These are phyloP conservation scores for Pseudocercospora eumusae DNA, from an alignment of 2,329 filamentous ascomycete genomes.

Conservation along the genomic window DNA sequence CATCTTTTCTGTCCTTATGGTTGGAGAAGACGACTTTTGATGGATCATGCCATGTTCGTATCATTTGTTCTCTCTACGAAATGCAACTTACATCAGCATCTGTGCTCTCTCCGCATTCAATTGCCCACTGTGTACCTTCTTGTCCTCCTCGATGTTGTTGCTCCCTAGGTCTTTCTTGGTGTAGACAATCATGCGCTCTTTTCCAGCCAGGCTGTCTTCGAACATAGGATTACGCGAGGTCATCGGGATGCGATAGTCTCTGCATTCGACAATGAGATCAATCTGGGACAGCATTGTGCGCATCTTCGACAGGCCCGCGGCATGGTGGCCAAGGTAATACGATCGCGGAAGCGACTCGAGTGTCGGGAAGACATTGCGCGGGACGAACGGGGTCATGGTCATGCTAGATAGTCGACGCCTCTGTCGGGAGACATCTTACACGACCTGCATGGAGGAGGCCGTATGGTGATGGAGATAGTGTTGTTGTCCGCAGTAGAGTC, in stretches of 20 bases:
- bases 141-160: slow-evolving; percentile 38
- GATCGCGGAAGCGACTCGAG: slow-evolving; percentile 78
- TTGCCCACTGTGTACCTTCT: slow-evolving; percentile 31
- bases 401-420: slow-evolving; percentile 26
- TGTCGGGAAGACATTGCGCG: slow-evolving; percentile 71
- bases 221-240: slow-evolving; percentile 89
- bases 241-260: slow-evolving; percentile 86
- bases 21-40: slow-evolving; percentile 57
- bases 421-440: slow-evolving; percentile 27
- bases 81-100: slow-evolving; percentile 23
- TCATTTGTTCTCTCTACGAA: slow-evolving; percentile 49
- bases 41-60: slow-evolving; percentile 57
- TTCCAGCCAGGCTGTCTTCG: slow-evolving; percentile 71
- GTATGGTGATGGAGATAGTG: slow-evolving; percentile 1
- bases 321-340: slow-evolving; percentile 94
- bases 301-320: slow-evolving; percentile 78
- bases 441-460: background rate
- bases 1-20: slow-evolving; percentile 47
- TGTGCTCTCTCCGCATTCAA: slow-evolving; percentile 1
- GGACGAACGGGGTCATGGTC: slow-evolving; percentile 61
- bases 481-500: background rate
- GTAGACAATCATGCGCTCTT: slow-evolving; percentile 79
- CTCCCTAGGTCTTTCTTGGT: slow-evolving; percentile 81
- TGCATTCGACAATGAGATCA: slow-evolving; percentile 88
- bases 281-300: slow-evolving; percentile 76